These are phyloP conservation scores for Penicillium pancosmium DNA, from an alignment of 495 filamentous ascomycete genomes.

Conservation along the genomic window DNA sequence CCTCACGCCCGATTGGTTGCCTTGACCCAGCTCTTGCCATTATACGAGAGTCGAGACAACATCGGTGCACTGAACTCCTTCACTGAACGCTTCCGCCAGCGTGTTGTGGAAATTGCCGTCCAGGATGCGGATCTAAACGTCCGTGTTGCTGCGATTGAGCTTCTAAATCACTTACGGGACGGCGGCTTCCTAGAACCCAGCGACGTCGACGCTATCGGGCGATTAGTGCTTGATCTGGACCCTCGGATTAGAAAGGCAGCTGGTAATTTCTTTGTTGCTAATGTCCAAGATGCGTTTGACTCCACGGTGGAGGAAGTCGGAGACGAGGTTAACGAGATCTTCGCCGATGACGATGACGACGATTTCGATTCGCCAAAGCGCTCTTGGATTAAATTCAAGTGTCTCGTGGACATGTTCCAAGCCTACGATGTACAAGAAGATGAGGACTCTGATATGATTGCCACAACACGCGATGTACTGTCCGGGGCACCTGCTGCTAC, in stretches of 20 bases:
- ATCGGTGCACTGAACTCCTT: slow-evolving; percentile 79
- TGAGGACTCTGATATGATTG: slow-evolving; percentile 42
- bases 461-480: slow-evolving; percentile 36
- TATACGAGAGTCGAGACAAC: slow-evolving; percentile 77
- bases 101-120: slow-evolving; percentile 92
- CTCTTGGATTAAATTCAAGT: slow-evolving; percentile 90
- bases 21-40: slow-evolving; percentile 73
- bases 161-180: slow-evolving; percentile 80
- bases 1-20: slow-evolving; percentile 72
- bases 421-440: slow-evolving; percentile 67
- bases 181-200: slow-evolving; percentile 85
- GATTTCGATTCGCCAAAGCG: slow-evolving; percentile 73
- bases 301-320: slow-evolving; percentile 80
- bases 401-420: slow-evolving; percentile 79
- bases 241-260: slow-evolving; percentile 81
- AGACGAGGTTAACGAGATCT: slow-evolving; percentile 73
- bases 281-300: slow-evolving; percentile 79
- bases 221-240: slow-evolving; percentile 85
- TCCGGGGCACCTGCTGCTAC: slow-evolving; percentile 63
- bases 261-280: slow-evolving; percentile 84
- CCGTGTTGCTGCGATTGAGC: slow-evolving; percentile 73
- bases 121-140: slow-evolving; percentile 77
- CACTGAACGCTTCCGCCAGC: slow-evolving; percentile 81
- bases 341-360: slow-evolving; percentile 65
- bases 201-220: slow-evolving; percentile 84